A percentile compares a stretch with the other conserved stretches of the same genome.
phyloP scores from a whole-genome alignment of 1,284 basidiomycete genomes.

The Irpex lacteus region DNA sequence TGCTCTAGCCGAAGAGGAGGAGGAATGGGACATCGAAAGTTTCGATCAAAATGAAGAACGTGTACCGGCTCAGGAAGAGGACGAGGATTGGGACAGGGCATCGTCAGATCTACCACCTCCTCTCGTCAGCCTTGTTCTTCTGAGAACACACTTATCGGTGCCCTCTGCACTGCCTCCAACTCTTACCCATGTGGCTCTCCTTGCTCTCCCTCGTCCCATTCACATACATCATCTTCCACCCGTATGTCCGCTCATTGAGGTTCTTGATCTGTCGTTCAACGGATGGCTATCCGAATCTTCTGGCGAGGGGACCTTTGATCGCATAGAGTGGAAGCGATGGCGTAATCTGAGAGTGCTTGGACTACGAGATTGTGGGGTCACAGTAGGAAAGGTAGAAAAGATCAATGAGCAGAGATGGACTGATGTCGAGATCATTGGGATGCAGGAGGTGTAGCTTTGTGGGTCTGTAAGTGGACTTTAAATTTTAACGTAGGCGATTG shows the following conservation, averaged over 20 bases:
- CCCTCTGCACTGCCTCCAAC: slow-evolving; percentile 53
- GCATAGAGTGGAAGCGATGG: slow-evolving; percentile 56
- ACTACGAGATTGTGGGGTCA: slow-evolving; percentile 47
- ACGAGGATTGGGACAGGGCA: slow-evolving; percentile 4
- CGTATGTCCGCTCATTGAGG: slow-evolving; percentile 58
- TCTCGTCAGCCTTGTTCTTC: slow-evolving; percentile 29
- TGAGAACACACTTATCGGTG: slow-evolving; percentile 34
- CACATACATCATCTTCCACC: slow-evolving; percentile 54
- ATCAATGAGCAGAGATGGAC: slow-evolving; percentile 63
- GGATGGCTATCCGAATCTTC: slow-evolving; percentile 43
- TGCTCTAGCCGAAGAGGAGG: not conserved
- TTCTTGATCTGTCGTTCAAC: slow-evolving; percentile 69
- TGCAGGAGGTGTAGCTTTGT: slow-evolving; percentile 17
- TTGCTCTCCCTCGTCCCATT: slow-evolving; percentile 41
- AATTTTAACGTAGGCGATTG: too few species aligned
- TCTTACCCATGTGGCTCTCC: slow-evolving; percentile 54
- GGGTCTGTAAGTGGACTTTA: too few species aligned
- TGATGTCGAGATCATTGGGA: slow-evolving; percentile 50
- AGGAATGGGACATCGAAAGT: too few species aligned
- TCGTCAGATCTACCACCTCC: slow-evolving; percentile 14
- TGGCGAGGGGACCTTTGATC: slow-evolving; percentile 40
- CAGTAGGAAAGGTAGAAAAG: slow-evolving; percentile 35
- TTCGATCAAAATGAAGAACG: too few species aligned
- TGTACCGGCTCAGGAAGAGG: not conserved
- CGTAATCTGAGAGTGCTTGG: slow-evolving; percentile 49